A percentile compares a stretch with the other conserved stretches of the same genome.
Evolutionary conservation across 2,329 filamentous ascomycete genomes (phyloP).

Genomic region (Microdochium bolleyi): DNA sequence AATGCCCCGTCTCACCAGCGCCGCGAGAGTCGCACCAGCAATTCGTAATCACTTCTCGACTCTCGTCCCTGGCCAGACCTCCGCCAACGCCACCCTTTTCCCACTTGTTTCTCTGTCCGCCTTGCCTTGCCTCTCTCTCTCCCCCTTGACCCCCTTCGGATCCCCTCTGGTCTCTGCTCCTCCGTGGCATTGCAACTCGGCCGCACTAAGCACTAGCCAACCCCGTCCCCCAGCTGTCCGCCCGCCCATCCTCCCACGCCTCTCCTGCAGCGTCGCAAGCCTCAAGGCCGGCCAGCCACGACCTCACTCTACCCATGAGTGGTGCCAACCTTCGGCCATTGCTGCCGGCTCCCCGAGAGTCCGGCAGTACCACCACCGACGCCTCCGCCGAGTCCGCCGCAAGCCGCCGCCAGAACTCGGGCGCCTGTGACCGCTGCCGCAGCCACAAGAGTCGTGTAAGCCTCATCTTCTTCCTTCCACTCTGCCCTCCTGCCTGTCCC

Average conservation of each 20-base stretch:
- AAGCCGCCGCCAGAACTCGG: neutral
- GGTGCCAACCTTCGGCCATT: neutral
- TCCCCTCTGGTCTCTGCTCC: neutral
- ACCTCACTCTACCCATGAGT: neutral
- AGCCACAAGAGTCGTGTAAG: neutral
- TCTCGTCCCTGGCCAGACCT: neutral
- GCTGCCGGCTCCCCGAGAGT: neutral
- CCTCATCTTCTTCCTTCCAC: neutral
- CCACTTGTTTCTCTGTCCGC: too few species aligned
- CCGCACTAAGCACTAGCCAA: neutral
- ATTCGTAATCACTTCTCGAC: neutral
- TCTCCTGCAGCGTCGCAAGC: neutral
- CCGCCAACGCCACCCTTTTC: neutral
- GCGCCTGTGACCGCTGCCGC: neutral
- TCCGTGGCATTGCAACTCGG: too few species aligned
- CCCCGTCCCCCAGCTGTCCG: neutral
- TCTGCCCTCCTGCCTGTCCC: neutral
- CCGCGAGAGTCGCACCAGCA: too few species aligned
- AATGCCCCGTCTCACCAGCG: too few species aligned
- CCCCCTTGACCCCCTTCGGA: too few species aligned
- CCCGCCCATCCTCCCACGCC: neutral
- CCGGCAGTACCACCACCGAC: neutral
- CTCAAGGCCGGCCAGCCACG: neutral
- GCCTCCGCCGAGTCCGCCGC: too few species aligned
- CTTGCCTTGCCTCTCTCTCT: neutral